Conservation (phyloP, 139 green algal genomes). For the Coccomyxa sp. region DNA sequence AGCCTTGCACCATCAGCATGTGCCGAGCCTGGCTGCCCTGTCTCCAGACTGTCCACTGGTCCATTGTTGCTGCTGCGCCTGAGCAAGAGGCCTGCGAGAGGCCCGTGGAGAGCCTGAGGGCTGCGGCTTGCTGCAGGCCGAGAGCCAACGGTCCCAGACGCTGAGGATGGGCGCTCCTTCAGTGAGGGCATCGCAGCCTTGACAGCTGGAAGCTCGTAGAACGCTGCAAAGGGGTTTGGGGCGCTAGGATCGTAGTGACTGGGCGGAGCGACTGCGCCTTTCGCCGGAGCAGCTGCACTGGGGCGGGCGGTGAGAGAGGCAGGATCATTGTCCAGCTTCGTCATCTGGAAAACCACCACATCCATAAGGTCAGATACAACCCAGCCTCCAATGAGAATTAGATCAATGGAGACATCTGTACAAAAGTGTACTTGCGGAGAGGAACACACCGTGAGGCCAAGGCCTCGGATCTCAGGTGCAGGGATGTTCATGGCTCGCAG, state of each 20-base stretch:
- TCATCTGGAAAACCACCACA: constrained; percentile 22
- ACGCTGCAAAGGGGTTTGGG: not conserved
- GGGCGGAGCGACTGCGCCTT: constrained; percentile 27
- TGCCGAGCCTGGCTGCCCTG: not conserved
- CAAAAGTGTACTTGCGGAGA: not conserved
- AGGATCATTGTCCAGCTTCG: constrained; percentile 42
- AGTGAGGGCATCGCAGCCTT: not conserved
- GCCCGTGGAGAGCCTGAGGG: not conserved
- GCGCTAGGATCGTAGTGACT: constrained; percentile 13
- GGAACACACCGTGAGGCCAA: constrained; percentile 63
- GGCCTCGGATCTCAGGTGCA: constrained; percentile 60
- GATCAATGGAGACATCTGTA: not conserved
- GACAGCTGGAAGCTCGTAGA: not conserved
- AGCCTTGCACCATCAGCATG: not conserved
- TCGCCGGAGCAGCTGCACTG: constrained; percentile 16
- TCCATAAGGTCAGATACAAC: not conserved
- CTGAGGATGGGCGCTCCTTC: not conserved
- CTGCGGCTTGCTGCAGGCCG: too few species aligned
- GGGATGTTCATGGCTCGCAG: constrained; percentile 48
- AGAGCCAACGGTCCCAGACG: not conserved
- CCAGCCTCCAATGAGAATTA: not conserved
- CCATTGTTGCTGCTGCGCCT: not conserved
- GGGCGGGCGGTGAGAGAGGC: constrained; percentile 20
- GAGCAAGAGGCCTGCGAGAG: not conserved
- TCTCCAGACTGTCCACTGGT: not conserved